phyloP scores from a whole-genome alignment of 2,329 filamentous ascomycete genomes.

The Fusarium nurragi region DNA sequence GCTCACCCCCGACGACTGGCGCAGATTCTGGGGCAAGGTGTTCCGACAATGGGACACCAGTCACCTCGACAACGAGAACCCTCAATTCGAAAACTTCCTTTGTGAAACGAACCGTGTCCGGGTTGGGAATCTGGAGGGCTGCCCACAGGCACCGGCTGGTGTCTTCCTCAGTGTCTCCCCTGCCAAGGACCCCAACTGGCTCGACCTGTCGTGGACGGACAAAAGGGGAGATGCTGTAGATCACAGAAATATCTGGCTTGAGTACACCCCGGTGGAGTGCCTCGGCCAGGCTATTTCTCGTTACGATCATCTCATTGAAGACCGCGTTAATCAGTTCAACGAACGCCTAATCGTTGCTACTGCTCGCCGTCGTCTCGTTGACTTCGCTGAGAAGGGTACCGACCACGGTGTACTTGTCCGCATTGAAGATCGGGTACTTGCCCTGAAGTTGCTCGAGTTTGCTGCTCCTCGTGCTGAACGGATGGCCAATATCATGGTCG shows the following conservation, averaged over 20 bases:
- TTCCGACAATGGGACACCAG: constrained; percentile 2
- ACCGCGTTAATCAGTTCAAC: background rate
- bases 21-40: background rate
- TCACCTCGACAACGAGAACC: background rate
- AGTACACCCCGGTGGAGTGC: background rate
- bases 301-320: background rate
- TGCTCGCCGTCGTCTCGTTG: background rate
- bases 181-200: background rate
- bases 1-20: background rate
- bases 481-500: background rate
- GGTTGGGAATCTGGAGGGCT: background rate
- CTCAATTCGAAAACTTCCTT: background rate
- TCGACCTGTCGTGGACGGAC: background rate
- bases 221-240: background rate
- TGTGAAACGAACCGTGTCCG: background rate
- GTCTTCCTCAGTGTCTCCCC: background rate
- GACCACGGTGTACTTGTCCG: background rate
- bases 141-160: no score
- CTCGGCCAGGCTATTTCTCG: background rate
- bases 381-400: background rate
- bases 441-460: background rate
- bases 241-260: background rate
- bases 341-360: background rate
- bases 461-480: background rate
- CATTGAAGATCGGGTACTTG: background rate